Base-by-base conservation (phyloP, 352 stramenopile genomes). In the Pythium brassicae region DNA sequence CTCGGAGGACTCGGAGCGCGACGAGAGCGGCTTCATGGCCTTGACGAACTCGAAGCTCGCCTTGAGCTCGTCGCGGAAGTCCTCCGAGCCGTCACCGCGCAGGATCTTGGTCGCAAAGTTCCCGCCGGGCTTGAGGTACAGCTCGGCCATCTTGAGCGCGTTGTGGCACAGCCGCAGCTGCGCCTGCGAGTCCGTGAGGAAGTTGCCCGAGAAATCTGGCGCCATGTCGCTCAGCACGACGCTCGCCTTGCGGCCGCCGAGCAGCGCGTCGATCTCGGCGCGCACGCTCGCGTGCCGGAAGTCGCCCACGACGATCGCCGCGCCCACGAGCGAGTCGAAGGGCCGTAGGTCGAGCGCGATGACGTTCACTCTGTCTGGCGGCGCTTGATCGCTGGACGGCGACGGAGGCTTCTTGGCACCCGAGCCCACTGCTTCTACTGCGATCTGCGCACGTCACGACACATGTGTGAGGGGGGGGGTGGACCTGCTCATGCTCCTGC, bases 151-250 rank as follows among this genome's bases (percentile, higher is more conserved):
- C 57, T 83, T 81, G 46, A 94, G 71, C 27, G 86, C 86, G 51
- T 94, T 94, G 57, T 92, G 72, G 58, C 83, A 94, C 23, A 96
- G 72, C n/a, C 86, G 69, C 42, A 96, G 58, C 59, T 94, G 85
- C 26, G 78, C 68, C 50, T 94, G 76, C 43, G 80, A 82, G 69
- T 96, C 86, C 4, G 71, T 73, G 45, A 90, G 69, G 55, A 84
- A 83, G 45, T 79, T 86, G 45, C 86, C 86, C 4, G 79, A 84
- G 67, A 94, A 94, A 40, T 78, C 82, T 42, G 86, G 84, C 46
- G 86, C 86, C 86, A 96, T 96, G 72, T 96, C 86, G 57, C 86
- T 95, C 25, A 96, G 73, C 50, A 96, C 80, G 23, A 94, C 83
- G 62, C 92, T 79, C 10, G 61, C 86, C 27, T 76, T 64, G 37